Evolutionary conservation across 2,329 filamentous ascomycete species (phyloP).

Genomic region (Periconia digitata): DNA sequence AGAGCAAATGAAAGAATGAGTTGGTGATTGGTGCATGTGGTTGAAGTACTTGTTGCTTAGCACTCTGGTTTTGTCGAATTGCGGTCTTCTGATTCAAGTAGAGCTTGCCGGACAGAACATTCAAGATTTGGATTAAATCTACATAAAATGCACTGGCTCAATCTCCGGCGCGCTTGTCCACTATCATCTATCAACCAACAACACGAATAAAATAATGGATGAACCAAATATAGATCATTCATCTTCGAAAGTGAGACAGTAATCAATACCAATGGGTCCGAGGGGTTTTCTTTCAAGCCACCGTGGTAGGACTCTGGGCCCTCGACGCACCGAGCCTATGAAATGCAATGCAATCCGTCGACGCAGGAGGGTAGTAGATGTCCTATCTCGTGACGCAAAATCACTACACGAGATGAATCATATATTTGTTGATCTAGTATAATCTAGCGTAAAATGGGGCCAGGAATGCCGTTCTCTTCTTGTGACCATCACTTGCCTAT

Average conservation of each 20-base stretch:
- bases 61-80: too few relatives aligned
- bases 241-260: not conserved
- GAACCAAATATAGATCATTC: too few relatives aligned
- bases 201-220: too few relatives aligned
- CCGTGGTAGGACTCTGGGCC: slow-evolving; percentile 21
- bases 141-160: too few relatives aligned
- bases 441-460: slow-evolving; percentile 15
- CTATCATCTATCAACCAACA: too few relatives aligned
- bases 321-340: slow-evolving; percentile 34
- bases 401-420: not conserved
- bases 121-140: too few relatives aligned
- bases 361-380: slow-evolving; percentile 31
- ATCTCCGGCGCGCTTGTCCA: too few relatives aligned
- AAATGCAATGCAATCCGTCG: slow-evolving; percentile 36
- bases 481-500: slow-evolving; percentile 40
- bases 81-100: too few relatives aligned
- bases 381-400: slow-evolving; percentile 32
- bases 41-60: too few relatives aligned
- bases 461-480: slow-evolving; percentile 43
- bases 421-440: not conserved
- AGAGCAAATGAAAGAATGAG: too few relatives aligned
- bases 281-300: slow-evolving; percentile 32
- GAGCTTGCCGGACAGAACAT: too few relatives aligned
- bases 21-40: too few relatives aligned
- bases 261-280: slow-evolving; percentile 23